Conservation (phyloP, 139 green algal species). For the Chlorella sp. region DNA sequence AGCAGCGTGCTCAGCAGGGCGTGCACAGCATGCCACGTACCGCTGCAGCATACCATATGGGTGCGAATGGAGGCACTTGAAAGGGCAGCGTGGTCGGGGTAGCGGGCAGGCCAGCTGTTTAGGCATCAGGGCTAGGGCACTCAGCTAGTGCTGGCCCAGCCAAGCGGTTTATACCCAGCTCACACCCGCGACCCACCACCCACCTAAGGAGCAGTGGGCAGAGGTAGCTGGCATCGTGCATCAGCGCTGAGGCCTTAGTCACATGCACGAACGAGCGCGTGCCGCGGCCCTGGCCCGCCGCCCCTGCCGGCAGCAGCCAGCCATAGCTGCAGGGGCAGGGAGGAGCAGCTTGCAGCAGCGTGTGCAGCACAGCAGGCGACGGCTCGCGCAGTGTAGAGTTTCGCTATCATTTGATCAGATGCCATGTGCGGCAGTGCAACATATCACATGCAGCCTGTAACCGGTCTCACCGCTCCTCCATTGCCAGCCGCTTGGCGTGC, state of each 20-base stretch:
- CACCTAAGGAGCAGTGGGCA: slow-evolving; percentile 66
- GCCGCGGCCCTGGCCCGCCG: slow-evolving; percentile 60
- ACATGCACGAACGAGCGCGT: slow-evolving; percentile 64
- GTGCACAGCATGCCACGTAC: not conserved
- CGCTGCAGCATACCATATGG: not conserved
- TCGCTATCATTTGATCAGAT: too few species aligned
- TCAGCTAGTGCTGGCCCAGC: not conserved
- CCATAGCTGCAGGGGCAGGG: slow-evolving; percentile 53
- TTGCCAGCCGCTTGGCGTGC: slow-evolving; percentile 73
- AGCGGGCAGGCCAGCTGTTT: too few species aligned
- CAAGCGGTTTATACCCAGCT: not conserved
- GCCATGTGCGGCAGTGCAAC: too few species aligned
- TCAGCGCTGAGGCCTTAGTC: slow-evolving; percentile 41
- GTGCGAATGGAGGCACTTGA: not conserved
- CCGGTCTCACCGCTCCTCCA: slow-evolving; percentile 38
- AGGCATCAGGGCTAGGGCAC: too few species aligned
- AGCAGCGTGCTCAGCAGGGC: not conserved
- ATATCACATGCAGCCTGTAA: too few species aligned
- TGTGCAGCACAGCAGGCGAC: too few species aligned
- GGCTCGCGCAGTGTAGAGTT: too few species aligned
- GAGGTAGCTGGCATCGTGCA: slow-evolving; percentile 80
- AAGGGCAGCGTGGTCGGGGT: too few species aligned
- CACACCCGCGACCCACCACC: not conserved
- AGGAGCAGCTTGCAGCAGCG: not conserved
- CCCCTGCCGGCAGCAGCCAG: slow-evolving; percentile 62